Evolutionary conservation across 2,329 filamentous ascomycete genomes (phyloP), one percentile per base, ranked within the genome.

Genomic region (Cladobotryum mycophilum): DNA sequence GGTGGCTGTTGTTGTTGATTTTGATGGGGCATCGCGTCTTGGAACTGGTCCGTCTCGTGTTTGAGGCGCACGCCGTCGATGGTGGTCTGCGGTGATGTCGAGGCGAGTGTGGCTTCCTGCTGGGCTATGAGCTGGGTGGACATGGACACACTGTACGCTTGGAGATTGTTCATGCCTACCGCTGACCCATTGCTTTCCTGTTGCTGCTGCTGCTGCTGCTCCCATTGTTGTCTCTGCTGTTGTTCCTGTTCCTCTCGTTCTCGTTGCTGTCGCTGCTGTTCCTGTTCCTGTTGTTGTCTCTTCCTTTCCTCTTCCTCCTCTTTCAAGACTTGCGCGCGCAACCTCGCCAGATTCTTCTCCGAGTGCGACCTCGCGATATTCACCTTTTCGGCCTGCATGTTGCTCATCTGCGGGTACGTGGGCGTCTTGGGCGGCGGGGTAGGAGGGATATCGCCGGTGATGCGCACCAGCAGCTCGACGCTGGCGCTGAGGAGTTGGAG

Each of bases 371-470:
- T 72, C 52, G 76, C 76, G 51, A 84, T 81, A 47, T 73, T 78
- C 51, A 78, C 76, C 63, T 84, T 84, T 61, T 84, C 82, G 20
- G 73, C 74, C 60, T 82, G 78, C 72, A 85, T 79, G 30, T 75
- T 78, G 54, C 74, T 75, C 79, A 85, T 81, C 62, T 83, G 82
- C 18, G 85, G 83, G n/a, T 83, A 78, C 2, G 76, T 77, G 0
- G 81, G 80, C 20, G 76, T 77, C 48, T 76, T 77, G 2, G 84
- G 78, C 5, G 86, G 85, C 49, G 86, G 88, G n/a, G 85, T 93
- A 14, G 86, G 86, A 18, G 88, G 88, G 12, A 93, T 76, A 61
- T 95, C 88, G 62, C 88, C 86, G 2, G 86, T 88, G 52, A 85
- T 75, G 55, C 79, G 78, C 25, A 89, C 85, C 47, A 93, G 76